Evolutionary conservation across 306 rosid species (phyloP), one percentile per base, ranked within the genome.

Genomic region (Sicyos baderoa): DNA sequence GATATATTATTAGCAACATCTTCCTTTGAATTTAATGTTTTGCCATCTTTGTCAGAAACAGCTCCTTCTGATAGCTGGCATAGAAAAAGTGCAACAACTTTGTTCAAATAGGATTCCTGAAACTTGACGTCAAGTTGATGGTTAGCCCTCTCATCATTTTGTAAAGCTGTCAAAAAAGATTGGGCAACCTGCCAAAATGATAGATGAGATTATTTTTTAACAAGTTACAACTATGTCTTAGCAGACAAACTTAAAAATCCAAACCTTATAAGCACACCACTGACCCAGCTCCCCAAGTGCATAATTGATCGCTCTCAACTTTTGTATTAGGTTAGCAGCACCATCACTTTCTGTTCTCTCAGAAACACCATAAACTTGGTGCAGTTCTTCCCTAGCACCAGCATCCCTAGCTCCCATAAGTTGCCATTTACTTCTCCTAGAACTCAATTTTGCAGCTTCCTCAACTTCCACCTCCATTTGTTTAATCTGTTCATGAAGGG

Each of bases 371-470:
- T 93, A 93, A 73, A 93, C 97, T 85, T 93, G 99, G 22, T 96
- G 91, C 74, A 93, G 82, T 83, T 88, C 97, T 80, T 88, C 99
- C 81, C 84, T 93, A 66, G 97, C 90, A 76, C 99, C 99, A 63
- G 99, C 99, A 84, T 90, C 99, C 85, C 99, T 93, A 62, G 99
- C 99, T 75, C 99, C 99, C 99, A 93, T 93, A 68, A 90, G 91
- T 77, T 93, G 99, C 99, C 99, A 93, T 86, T 93, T 93, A 79
- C 99, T 93, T 86, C 84, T 86, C 79, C 97, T 88, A 72, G 94
- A 90, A 76, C 99, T 93, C 22, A 82, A 84, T 77, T 93, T 90
- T 65, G 99, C 96, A 76, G 99, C 97, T 62, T 90, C 96, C 85
- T 93, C 99, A 72, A 93, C 99, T 85, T 93, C 99, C 69, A 72